Evolutionary conservation across 306 rosid genomes (phyloP), one percentile per base, ranked within the genome.

Genomic region (Sicyos baderoa): DNA sequence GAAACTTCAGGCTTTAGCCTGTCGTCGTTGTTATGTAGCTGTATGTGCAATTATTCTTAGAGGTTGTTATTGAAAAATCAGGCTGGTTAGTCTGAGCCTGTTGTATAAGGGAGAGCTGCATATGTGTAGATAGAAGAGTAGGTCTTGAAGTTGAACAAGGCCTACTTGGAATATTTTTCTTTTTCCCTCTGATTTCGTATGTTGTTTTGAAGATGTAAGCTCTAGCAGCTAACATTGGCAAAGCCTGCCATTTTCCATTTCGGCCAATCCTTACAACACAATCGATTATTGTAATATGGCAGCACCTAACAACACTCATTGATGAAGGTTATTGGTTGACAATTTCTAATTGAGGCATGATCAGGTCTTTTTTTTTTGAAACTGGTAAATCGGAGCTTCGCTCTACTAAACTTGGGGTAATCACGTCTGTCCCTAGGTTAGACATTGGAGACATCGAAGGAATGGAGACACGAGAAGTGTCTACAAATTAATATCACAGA

Each of bases 111-210:
- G 54, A 51, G 54, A 16, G 21, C 54, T 51, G 19, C 21, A 16
- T 51, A 16, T 51, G 54, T 51, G 17, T 54, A 11, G 22, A 54
- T 54, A 54, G 59, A 13, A 54, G 29, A 54, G 59, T 54, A 18
- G 57, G 57, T 10, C 14, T 54, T 54, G 59, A 54, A 54, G 59
- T 54, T 54, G 59, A 19, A 18, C 59, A 54, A 54, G 19, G 58
- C 27, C 15, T 54, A 14, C 53, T 16, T 3, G n/a, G 18, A 49
- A 49, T 49, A 49, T 49, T 49, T 6, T 49, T 49, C 17, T 49
- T 45, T 45, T 45, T 12, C 50, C 50, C 16, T 45, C 16, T 45
- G 50, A 10, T 44, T 44, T 44, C 14, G 49, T 44, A 44, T 44
- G 14, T 44, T 9, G 10, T 11, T 10, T 45, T 11, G 50, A 45